These are phyloP conservation scores for Umbelopsis ramanniana DNA, from an alignment of 192 early-diverging fungal species.

Conservation along the genomic window DNA sequence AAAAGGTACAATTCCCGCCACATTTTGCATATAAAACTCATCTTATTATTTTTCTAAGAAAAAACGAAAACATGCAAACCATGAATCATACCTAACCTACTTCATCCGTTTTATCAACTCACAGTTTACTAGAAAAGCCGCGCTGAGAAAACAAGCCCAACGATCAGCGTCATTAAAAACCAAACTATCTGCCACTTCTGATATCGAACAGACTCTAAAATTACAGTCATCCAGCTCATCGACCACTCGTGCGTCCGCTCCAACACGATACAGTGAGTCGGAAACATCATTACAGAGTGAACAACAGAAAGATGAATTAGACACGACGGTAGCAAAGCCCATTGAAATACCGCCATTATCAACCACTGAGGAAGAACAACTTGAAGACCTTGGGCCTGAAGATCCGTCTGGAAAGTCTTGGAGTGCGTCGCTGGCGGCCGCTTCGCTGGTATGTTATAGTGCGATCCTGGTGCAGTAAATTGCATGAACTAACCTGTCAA, in stretches of 20 bases:
- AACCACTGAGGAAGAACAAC: constrained; percentile 14
- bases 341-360: constrained; percentile 21
- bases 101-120: too few species aligned
- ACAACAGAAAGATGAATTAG: neutral
- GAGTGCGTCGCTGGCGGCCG: constrained; percentile 23
- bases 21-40: neutral
- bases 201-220: neutral
- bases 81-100: too few species aligned
- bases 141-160: neutral
- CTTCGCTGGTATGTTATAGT: neutral
- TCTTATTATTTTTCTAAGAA: too few species aligned
- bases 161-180: neutral
- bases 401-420: constrained; percentile 21
- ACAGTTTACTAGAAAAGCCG: neutral
- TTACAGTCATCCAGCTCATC: neutral
- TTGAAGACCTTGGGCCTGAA: constrained; percentile 14
- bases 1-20: constrained; percentile 6
- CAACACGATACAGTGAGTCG: neutral
- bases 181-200: neutral
- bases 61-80: neutral
- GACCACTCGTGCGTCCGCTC: constrained; percentile 5
- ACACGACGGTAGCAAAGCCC: constrained; percentile 5
- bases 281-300: neutral
- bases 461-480: too few species aligned
- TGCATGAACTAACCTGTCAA: too few species aligned